Evolutionary conservation across 768 basidiomycete genomes (phyloP), one percentile per base, ranked within the genome.

Genomic region (Termitomyces sp.): DNA sequence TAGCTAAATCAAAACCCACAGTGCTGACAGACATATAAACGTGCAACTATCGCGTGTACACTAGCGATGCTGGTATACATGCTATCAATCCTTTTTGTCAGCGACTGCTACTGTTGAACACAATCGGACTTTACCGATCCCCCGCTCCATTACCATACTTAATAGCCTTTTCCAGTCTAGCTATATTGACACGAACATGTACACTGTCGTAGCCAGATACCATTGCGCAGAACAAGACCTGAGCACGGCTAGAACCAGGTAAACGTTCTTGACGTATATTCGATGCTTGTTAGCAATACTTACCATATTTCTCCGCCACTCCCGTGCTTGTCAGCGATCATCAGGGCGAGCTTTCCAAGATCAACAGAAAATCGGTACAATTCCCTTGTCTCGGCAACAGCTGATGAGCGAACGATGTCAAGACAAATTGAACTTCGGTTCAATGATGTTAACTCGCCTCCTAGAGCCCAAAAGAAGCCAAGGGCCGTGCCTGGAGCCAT

Each of bases 391-490:
- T 88, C 87, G 4, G 84, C 85, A 13, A 82, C 81, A 58, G 81
- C 80, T 82, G 58, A 55, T 52, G 22, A 43, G 33, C 62, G 0
- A 28, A 26, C 10, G 61, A 50, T 28, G 47, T 56, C n/a, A 56
- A 24, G 56, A 50, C n/a, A 35, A 6, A 45, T 18, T 26, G 18
- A 13, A 46, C 40, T 20, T n/a, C 16, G 16, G 12, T 13, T 12
- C 44, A 24, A n/a, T 24, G 13, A 20, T 30, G 2, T 20, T 16
- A 42, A 54, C 22, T 44, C 63, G 85, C 86, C 84, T 67, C 81
- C 82, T 6, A 87, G 71, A 14, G 83, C 80, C 85, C 85, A 89
- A 65, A 89, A 86, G 69, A 90, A 86, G 6, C 88, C 88, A 18
- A 86, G 69, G 0, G 85, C 82, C 8, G 85, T 84, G 5, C 86